Evolutionary conservation across 1,284 basidiomycete genomes (phyloP), one percentile per base, ranked within the genome.

Genomic region (Gymnopus androsaceus): DNA sequence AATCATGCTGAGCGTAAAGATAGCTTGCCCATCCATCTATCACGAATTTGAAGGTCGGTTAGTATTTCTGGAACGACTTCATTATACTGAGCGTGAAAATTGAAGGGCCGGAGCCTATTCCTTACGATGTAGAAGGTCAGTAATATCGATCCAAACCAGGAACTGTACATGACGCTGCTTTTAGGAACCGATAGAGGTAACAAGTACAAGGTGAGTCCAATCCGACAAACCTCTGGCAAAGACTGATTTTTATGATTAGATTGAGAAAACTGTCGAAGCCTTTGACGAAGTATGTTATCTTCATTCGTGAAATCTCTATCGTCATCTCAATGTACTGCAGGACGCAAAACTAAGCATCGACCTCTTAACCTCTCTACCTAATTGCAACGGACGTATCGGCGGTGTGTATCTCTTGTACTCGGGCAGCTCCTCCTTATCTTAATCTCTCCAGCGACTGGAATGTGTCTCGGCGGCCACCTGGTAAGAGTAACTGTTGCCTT

Each of bases 11-110:
- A 37, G 14, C 12, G 28, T 41, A 40, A 33, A 34, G 56, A 59
- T 55, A 92, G 89, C 88, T 2, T 90, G 87, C 59, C 91, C 92
- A 0, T 92, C 88, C 4, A 80, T 78, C 23, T 97, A 91, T 71
- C 94, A 97, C 66, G 94, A 97, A 67, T 96, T 95, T 58, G 83
- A 93, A 68, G 89, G n/a, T n/a, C n/a, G n/a, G n/a, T n/a, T n/a
- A n/a, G n/a, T n/a, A n/a, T n/a, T n/a, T n/a, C n/a, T n/a, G n/a
- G n/a, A n/a, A n/a, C n/a, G n/a, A n/a, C n/a, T n/a, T n/a, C n/a
- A n/a, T n/a, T n/a, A n/a, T n/a, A n/a, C n/a, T n/a, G n/a, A n/a
- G n/a, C n/a, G n/a, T n/a, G n/a, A n/a, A 97, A 67, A 96, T 95
- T 58, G 83, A 93, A 68, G 89, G 90, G 0, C 89, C 92, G 0